phyloP scores from a whole-genome alignment of 805 yeast species.

The Monosporozyma unispora region DNA sequence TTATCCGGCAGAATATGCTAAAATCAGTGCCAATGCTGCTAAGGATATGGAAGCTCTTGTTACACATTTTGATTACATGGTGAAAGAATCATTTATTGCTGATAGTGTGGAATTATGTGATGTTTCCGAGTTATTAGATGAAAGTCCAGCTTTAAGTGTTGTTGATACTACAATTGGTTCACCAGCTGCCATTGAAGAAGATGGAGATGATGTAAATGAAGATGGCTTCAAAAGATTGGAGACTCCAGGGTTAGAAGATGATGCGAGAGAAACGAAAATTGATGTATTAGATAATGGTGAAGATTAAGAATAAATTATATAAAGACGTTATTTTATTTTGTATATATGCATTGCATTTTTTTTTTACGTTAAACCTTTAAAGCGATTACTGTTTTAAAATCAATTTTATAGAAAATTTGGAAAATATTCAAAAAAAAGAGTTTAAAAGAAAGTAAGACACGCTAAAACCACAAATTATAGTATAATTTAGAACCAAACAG shows the following conservation, averaged over 20 bases:
- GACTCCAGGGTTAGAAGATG: slow-evolving; percentile 3
- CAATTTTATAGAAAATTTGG: not conserved
- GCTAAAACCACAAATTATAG: not conserved
- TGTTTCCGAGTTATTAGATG: slow-evolving; percentile 10
- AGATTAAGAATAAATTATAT: not conserved
- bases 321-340: not conserved
- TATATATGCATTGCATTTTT: not conserved
- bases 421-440: not conserved
- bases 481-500: too few species aligned
- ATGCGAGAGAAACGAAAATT: not conserved
- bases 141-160: not conserved
- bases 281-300: too few species aligned
- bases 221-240: slow-evolving; percentile 1
- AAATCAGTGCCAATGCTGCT: slow-evolving; percentile 34
- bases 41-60: slow-evolving; percentile 35
- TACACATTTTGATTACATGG: slow-evolving; percentile 25
- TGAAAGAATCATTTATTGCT: slow-evolving; percentile 19
- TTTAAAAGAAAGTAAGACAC: not conserved
- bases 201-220: not conserved
- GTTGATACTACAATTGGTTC: not conserved
- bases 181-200: slow-evolving; percentile 1
- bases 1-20: slow-evolving; percentile 29
- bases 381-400: not conserved
- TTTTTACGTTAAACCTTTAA: not conserved
- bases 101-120: slow-evolving; percentile 17